Evolutionary conservation across 495 filamentous ascomycete genomes (phyloP).

Genomic region (Viridothelium virens): DNA sequence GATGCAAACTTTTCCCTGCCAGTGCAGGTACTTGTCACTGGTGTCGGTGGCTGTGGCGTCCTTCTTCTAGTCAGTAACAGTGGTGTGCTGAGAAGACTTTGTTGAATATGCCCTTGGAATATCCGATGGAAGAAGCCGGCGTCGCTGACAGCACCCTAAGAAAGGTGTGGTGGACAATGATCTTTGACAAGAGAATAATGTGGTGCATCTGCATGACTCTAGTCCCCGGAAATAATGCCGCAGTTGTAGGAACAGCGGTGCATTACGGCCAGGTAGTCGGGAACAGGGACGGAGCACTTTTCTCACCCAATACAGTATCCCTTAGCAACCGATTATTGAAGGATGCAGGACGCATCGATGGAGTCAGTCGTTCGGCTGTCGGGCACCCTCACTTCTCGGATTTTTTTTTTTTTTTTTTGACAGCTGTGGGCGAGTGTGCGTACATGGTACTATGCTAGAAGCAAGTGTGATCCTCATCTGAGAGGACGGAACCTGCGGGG

Average conservation of each 20-base stretch:
- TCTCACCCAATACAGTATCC: background rate
- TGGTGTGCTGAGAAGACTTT: no score
- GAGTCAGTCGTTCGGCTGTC: background rate
- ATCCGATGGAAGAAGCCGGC: background rate
- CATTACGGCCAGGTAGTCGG: background rate
- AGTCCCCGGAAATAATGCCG: background rate
- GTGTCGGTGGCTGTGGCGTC: background rate
- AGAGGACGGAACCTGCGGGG: background rate
- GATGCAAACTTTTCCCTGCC: conserved; percentile 1
- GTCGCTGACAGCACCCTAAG: background rate
- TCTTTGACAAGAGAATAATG: background rate
- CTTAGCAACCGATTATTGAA: background rate
- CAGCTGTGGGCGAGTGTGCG: background rate
- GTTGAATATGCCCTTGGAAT: background rate
- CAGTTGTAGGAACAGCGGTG: background rate
- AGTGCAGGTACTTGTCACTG: background rate
- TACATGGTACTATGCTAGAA: background rate
- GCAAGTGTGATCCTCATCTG: background rate
- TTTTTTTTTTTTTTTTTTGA: background rate
- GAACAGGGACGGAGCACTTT: background rate
- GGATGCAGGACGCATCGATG: background rate
- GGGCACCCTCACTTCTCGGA: background rate
- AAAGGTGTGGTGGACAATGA: background rate
- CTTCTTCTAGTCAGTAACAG: background rate
- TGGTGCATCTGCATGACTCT: background rate